Evolutionary conservation across 257 asterid species (phyloP).

Genomic region (Fraxinus pennsylvanica): DNA sequence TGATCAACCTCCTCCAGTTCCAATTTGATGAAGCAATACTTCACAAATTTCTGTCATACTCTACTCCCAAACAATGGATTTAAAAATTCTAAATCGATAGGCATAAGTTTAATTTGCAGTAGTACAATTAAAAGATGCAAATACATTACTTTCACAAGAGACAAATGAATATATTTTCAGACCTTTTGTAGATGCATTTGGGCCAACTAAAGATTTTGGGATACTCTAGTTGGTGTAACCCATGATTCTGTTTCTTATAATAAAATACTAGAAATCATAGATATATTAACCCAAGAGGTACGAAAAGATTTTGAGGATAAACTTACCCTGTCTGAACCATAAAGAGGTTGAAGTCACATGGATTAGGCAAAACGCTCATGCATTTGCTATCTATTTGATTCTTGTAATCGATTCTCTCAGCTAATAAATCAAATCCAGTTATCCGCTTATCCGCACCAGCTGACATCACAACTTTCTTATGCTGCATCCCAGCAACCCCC

Average conservation of each 20-base stretch:
- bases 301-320: slow-evolving; percentile 3
- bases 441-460: slow-evolving; percentile 87
- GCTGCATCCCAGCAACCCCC: slow-evolving; percentile 92
- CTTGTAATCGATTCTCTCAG: slow-evolving; percentile 60
- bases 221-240: neutral
- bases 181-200: neutral
- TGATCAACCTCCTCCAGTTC: neutral
- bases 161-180: neutral
- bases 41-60: neutral
- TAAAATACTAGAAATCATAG: neutral
- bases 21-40: neutral
- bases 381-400: slow-evolving; percentile 87
- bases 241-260: neutral
- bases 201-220: neutral
- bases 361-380: slow-evolving; percentile 89
- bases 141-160: neutral
- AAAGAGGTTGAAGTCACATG: slow-evolving; percentile 84
- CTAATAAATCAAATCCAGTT: slow-evolving; percentile 55
- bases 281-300: neutral
- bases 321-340: slow-evolving; percentile 94
- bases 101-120: neutral
- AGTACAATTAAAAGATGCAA: neutral
- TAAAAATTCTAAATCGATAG: neutral
- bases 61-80: neutral
- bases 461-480: slow-evolving; percentile 69